These are phyloP conservation scores for Panaeolus papilionaceus DNA, from an alignment of 768 basidiomycete genomes.

Conservation along the genomic window DNA sequence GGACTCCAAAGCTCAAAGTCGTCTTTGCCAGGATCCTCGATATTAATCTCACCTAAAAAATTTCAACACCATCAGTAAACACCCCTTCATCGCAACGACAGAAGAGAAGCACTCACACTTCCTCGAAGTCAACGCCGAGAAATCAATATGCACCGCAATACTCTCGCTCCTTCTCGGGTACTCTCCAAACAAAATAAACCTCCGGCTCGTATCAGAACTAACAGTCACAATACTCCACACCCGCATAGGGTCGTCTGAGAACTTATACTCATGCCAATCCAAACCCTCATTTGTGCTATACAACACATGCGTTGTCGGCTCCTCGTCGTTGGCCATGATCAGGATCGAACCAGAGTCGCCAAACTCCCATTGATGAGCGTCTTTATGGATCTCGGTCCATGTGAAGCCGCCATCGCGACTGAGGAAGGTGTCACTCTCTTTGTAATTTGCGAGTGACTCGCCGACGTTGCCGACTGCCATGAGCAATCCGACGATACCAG, in stretches of 20 bases:
- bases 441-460: conserved; percentile 77
- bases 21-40: conserved; percentile 78
- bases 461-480: conserved; percentile 98
- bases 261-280: conserved; percentile 88
- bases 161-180: conserved; percentile 53
- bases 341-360: conserved; percentile 96
- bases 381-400: conserved; percentile 99
- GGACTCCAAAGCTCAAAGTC: conserved; percentile 99
- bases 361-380: conserved; percentile 97
- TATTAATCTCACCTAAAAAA: conserved; percentile 64
- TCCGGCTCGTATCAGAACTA: conserved; percentile 87
- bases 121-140: conserved; percentile 73
- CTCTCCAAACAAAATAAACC: conserved; percentile 86
- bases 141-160: conserved; percentile 89
- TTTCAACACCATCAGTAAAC: not conserved
- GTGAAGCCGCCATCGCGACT: conserved; percentile 96
- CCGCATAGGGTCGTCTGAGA: conserved; percentile 74
- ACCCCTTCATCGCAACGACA: not conserved
- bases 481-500: conserved; percentile 89
- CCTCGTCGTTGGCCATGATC: conserved; percentile 95
- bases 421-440: conserved; percentile 93
- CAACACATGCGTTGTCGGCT: conserved; percentile 85
- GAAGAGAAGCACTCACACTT: conserved; percentile 63
- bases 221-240: conserved; percentile 85
- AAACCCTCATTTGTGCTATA: conserved; percentile 92